Percentiles rank a stretch among this genome's conserved stretches.
These are phyloP conservation scores for Microcera coccophila DNA, from an alignment of 2,329 filamentous ascomycete genomes.

Conservation along the genomic window DNA sequence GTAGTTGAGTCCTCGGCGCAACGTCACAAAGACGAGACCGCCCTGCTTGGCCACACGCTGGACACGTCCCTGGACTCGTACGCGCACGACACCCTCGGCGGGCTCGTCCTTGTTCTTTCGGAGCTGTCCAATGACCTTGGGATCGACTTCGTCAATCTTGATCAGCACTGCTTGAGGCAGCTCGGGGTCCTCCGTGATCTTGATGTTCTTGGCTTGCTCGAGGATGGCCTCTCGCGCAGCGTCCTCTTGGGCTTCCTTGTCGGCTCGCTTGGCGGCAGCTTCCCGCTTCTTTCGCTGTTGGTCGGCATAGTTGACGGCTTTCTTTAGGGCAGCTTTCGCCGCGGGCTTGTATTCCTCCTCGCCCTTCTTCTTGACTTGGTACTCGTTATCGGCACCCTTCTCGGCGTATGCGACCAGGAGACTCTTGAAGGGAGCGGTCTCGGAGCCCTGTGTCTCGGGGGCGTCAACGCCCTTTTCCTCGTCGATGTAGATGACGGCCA, in stretches of 20 bases:
- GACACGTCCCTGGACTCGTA: conserved; percentile 77
- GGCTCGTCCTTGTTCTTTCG: conserved; percentile 31
- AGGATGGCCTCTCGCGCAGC: conserved; percentile 19
- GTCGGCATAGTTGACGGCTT: conserved; percentile 23
- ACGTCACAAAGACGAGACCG: conserved; percentile 77
- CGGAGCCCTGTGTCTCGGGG: conserved; percentile 60
- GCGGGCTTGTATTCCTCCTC: conserved; percentile 28
- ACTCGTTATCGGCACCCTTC: conserved; percentile 28
- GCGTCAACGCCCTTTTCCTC: conserved; percentile 75
- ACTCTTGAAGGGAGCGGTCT: conserved; percentile 75
- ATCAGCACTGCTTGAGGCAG: conserved; percentile 73
- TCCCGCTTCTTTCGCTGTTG: conserved; percentile 24
- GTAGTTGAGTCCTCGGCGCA: conserved; percentile 72
- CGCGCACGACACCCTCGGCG: conserved; percentile 45
- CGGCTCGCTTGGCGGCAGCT: conserved; percentile 20
- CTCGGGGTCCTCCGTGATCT: conserved; percentile 57
- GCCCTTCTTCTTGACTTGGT: conserved; percentile 36
- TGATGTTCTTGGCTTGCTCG: conserved; percentile 28
- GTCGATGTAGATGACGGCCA: conserved; percentile 52
- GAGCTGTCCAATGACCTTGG: conserved; percentile 28
- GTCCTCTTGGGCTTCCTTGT: conserved; percentile 19
- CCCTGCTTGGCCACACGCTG: conserved; percentile 79
- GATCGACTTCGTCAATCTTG: conserved; percentile 55
- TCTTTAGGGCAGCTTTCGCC: conserved; percentile 28
- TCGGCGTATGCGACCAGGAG: conserved; percentile 70